Evolutionary conservation across 2,329 filamentous ascomycete genomes (phyloP), one percentile per base, ranked within the genome.

Genomic region (Phyllosticta paracitricarpa): DNA sequence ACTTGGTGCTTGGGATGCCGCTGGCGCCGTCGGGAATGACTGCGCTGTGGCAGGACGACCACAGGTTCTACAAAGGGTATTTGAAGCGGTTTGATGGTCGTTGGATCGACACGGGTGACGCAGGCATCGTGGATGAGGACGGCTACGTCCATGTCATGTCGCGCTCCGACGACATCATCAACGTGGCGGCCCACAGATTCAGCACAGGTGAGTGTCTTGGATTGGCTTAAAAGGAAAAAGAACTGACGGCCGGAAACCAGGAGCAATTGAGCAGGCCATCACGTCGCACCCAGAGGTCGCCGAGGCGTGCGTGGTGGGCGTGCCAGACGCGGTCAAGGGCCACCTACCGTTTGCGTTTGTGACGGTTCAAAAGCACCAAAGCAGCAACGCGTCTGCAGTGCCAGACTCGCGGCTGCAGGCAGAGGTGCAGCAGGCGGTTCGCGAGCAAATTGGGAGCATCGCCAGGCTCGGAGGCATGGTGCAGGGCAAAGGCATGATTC

Each of bases 321-420:
- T 96, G 61, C 91, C 92, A 0, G 92, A 97, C 69, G 74, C 84
- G 0, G 79, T 96, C 53, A 97, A 97, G 72, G 93, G 92, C 19
- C 91, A 96, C 68, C 82, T 96, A 5, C 92, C 93, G 0, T 96
- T 97, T 69, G 92, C 91, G 9, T 96, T 97, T 71, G 81, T 96
- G 66, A 87, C 84, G 0, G 78, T 83, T n/a, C 75, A 77, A 0
- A 76, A 81, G 0, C 75, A 79, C 12, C 71, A 79, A 3, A 30
- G 58, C 30, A 33, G 56, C 51, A 22, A 5, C 12, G 33, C 33
- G 60, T 80, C 79, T 8, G 82, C 82, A 9, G 72, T 82, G 3
- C 80, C 81, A 4, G 73, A 78, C 0, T 64, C 71, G 1, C 69
- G 76, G 55, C 74, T 85, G 14, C 78, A 83, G 65, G 76, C 72